These are phyloP conservation scores for Umbelopsis sp. DNA, from an alignment of 371 early-diverging fungal genomes.

Conservation along the genomic window DNA sequence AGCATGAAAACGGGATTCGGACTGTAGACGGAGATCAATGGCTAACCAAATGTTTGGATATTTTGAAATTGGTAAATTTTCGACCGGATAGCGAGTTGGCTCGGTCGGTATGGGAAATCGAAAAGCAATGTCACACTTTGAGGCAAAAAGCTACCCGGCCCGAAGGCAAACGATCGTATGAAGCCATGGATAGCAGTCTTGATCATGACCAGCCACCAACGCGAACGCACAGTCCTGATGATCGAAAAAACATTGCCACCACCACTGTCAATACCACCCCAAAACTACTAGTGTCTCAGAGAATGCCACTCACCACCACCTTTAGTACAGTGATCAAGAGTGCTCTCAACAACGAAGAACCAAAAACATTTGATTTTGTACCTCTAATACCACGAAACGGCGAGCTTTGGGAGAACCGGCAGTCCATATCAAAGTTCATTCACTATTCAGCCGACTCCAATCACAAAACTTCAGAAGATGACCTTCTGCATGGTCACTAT, in stretches of 20 bases:
- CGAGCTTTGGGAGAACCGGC: neutral
- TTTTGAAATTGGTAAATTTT: neutral
- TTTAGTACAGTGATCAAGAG: neutral
- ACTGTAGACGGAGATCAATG: neutral
- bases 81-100: slow-evolving; percentile 2
- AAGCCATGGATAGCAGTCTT: neutral
- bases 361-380: slow-evolving; percentile 15
- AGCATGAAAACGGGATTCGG: neutral
- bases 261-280: neutral
- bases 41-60: neutral
- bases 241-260: neutral
- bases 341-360: neutral
- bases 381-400: slow-evolving; percentile 6
- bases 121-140: neutral
- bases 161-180: slow-evolving; percentile 2
- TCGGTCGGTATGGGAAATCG: slow-evolving; percentile 2
- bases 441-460: slow-evolving; percentile 4
- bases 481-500: neutral
- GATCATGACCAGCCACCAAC: neutral
- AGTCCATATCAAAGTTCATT: neutral
- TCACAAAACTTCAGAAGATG: neutral
- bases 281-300: neutral
- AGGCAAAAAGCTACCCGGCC: neutral
- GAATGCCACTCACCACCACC: neutral
- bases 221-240: neutral